Evolutionary conservation across 192 early-diverging fungal genomes (phyloP).

Genomic region (Neocallimastix lanati): DNA sequence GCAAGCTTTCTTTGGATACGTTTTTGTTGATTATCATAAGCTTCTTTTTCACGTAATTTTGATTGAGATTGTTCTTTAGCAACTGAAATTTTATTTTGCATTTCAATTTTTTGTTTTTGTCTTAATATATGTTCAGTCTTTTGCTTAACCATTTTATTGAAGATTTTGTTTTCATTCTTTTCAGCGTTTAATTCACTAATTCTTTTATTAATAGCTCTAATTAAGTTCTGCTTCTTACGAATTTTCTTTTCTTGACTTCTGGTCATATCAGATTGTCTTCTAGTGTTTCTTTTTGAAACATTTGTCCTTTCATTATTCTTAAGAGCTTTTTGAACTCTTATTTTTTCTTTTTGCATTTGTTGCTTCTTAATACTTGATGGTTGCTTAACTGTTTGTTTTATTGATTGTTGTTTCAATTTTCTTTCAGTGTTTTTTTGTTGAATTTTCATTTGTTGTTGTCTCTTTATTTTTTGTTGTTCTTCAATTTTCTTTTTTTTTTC

Average conservation of each 20-base stretch:
- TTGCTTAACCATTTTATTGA: background rate
- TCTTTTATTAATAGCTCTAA: background rate
- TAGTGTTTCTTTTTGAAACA: background rate
- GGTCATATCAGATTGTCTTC: background rate
- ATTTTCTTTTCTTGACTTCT: background rate
- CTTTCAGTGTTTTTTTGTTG: background rate
- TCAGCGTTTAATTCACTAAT: background rate
- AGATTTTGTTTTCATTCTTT: background rate
- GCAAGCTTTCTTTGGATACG: background rate
- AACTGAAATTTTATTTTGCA: background rate
- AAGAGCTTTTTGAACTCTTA: background rate
- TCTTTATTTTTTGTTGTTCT: background rate
- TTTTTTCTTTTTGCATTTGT: background rate
- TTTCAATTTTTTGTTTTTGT: background rate
- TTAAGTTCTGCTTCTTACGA: background rate
- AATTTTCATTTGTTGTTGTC: background rate
- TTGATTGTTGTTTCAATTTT: background rate
- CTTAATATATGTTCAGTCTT: background rate
- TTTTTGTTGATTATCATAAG: background rate
- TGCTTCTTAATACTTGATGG: background rate
- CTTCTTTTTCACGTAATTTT: background rate
- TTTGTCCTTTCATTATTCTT: background rate
- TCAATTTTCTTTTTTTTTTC: background rate
- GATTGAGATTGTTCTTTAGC: background rate
- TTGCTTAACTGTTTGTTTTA: background rate